Conservation (phyloP, 306 rosid genomes). For the Begonia peltatifolia region DNA sequence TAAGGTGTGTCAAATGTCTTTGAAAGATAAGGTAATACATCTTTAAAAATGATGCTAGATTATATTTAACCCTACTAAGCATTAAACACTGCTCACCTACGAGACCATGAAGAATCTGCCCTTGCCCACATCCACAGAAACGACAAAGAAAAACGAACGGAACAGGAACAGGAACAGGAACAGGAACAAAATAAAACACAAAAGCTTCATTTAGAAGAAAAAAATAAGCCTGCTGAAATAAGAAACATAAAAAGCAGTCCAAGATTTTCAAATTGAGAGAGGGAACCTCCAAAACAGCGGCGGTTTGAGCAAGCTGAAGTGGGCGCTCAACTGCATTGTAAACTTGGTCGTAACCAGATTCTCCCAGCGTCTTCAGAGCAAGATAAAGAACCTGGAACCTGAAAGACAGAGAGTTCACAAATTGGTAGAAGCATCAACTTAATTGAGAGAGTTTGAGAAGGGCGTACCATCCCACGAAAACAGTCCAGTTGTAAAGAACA, state of each 20-base stretch:
- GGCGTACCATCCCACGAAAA: slow-evolving; percentile 63
- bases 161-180: too few relatives aligned
- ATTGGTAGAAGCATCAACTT: background rate
- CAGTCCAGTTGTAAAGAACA: slow-evolving; percentile 54
- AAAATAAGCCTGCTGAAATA: background rate
- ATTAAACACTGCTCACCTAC: slow-evolving; percentile 43
- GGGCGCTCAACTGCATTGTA: slow-evolving; percentile 62
- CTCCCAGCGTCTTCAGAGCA: slow-evolving; percentile 41
- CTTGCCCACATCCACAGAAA: background rate
- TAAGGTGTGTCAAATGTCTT: too few relatives aligned
- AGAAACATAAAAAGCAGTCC: slow-evolving; percentile 5
- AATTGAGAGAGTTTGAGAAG: too few relatives aligned
- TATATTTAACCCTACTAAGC: too few relatives aligned
- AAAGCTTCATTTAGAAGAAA: background rate
- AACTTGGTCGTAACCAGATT: slow-evolving; percentile 48
- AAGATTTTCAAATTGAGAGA: background rate
- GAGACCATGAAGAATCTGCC: slow-evolving; percentile 75
- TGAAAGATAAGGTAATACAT: too few relatives aligned
- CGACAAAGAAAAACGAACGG: background rate
- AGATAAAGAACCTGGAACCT: slow-evolving; percentile 59
- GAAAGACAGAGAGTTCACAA: slow-evolving; percentile 2
- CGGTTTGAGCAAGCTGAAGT: slow-evolving; percentile 61
- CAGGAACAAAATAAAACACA: too few relatives aligned
- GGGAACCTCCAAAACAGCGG: slow-evolving; percentile 62
- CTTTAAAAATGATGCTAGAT: too few relatives aligned